phyloP scores from a whole-genome alignment of 345 rosid species.

The Pistacia vera region DNA sequence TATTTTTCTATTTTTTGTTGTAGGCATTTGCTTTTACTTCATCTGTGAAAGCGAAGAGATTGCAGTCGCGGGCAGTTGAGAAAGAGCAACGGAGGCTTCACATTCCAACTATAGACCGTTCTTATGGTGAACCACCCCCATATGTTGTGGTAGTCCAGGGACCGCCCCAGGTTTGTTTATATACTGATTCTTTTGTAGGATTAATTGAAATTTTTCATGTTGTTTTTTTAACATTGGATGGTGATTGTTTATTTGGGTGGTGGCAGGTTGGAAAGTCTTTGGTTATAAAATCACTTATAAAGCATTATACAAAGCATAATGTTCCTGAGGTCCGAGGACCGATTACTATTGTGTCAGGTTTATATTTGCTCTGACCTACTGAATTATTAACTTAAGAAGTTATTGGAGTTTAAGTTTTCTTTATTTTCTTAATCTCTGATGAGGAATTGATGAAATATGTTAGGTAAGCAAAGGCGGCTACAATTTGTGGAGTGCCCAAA shows the following conservation, averaged over 20 bases:
- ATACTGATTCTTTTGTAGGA: background rate
- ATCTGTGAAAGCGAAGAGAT: conserved; percentile 59
- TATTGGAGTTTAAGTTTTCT: background rate
- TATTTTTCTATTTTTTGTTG: background rate
- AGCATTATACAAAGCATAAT: conserved; percentile 78
- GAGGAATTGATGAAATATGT: conserved; percentile 20
- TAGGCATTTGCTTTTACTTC: conserved; percentile 80
- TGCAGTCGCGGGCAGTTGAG: conserved; percentile 71
- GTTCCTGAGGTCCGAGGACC: conserved; percentile 92
- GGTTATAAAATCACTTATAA: conserved; percentile 74
- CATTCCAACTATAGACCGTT: conserved; percentile 72
- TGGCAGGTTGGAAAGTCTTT: conserved; percentile 91
- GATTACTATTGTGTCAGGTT: conserved; percentile 84
- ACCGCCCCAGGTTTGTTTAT: conserved; percentile 65
- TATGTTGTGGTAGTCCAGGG: conserved; percentile 92
- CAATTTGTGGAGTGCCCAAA: conserved; percentile 98
- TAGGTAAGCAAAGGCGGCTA: conserved; percentile 77
- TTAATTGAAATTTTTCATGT: no score
- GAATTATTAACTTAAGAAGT: background rate
- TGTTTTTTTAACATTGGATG: background rate
- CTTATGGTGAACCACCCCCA: conserved; percentile 82
- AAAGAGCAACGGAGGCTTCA: conserved; percentile 87
- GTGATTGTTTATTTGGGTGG: background rate
- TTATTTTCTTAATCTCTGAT: conserved; percentile 22
- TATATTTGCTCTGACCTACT: background rate